Base-by-base conservation (phyloP, 768 basidiomycete species). In the Boletus fagicola region DNA sequence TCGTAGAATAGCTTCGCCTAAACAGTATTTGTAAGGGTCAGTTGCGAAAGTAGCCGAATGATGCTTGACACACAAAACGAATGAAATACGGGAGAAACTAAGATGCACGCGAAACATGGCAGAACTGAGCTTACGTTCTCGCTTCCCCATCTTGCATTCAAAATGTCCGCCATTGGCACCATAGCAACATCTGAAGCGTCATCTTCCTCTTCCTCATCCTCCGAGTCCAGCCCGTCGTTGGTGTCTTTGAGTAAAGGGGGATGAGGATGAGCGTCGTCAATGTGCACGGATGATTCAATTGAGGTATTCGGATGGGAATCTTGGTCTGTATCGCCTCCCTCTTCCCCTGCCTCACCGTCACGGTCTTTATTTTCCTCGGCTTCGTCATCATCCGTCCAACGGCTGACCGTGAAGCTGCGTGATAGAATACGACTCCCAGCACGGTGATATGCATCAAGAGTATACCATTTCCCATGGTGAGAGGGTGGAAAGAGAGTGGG, bases 101-200 rank as follows among this genome's bases (percentile, higher is more conserved):
- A 15, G 18, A 53, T 28, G 26, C 1, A 31, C 12, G 13, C 7
- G 3, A 46, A 43, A 20, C 9, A 28, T 1, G 1, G 31, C 13
- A 38, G 20, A 26, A 48, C 4, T 33, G n/a, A 38, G 12, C 86
- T 60, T 65, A 93, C 94, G 61, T 98, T 98, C 69, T 94, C 89
- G 39, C 82, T 82, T 9, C 83, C 87, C 69, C 84, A 91, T 52
- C 86, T 82, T 12, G 96, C 97, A 66, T 99, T 99, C 49, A 99
- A 76, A 76, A 98, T 85, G 72, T 99, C 97, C 4, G 97, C 97
- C 76, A 98, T 85, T 0, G 96, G 95, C 5, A 98, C 90, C 94
- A 98, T 94, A 3, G 90, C 85, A 11, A 91, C 84, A 59, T 89
- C 84, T 11, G 80, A 78, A 7, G 82, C 74, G 56, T 84, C 81